Conservation (phyloP, 2,329 filamentous ascomycete genomes). For the Talaromyces piceae region DNA sequence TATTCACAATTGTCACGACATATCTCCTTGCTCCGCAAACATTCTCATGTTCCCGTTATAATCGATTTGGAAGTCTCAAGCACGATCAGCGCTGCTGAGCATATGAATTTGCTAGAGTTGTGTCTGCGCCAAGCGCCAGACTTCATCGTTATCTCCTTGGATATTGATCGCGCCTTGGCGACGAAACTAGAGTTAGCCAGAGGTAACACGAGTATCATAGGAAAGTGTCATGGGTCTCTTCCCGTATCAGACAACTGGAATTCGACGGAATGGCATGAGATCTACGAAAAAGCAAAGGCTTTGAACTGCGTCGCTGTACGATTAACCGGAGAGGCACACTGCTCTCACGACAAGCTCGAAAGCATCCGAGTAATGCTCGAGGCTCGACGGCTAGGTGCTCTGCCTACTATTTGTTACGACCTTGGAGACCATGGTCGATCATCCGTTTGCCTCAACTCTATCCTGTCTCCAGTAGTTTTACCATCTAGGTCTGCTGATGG, state of each 20-base stretch:
- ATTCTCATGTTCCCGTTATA: constrained; percentile 7
- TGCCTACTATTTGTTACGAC: constrained; percentile 59
- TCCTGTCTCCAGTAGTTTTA: constrained; percentile 56
- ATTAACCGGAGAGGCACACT: constrained; percentile 3
- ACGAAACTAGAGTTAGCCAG: constrained; percentile 4
- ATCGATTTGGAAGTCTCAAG: constrained; percentile 1
- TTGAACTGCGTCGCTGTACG: constrained; percentile 4
- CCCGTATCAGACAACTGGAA: constrained; percentile 6
- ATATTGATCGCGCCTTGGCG: background rate
- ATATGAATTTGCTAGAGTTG: constrained; percentile 5
- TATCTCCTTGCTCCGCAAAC: constrained; percentile 5
- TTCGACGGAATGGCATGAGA: background rate
- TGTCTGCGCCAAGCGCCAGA: constrained; percentile 7
- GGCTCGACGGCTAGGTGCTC: constrained; percentile 51
- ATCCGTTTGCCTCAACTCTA: constrained; percentile 60
- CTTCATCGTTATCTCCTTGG: constrained; percentile 5
- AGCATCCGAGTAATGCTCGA: constrained; percentile 40
- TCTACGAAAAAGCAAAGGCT: constrained; percentile 4
- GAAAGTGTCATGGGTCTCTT: constrained; percentile 1
- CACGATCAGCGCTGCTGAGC: background rate
- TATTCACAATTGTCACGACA: constrained; percentile 3
- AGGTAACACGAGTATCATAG: constrained; percentile 4
- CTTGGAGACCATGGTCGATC: constrained; percentile 55
- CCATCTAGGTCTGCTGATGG: constrained; percentile 36
- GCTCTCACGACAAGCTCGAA: constrained; percentile 2